These are phyloP conservation scores for Aureobasidium sp. DNA, from an alignment of 2,329 filamentous ascomycete species.

Conservation along the genomic window DNA sequence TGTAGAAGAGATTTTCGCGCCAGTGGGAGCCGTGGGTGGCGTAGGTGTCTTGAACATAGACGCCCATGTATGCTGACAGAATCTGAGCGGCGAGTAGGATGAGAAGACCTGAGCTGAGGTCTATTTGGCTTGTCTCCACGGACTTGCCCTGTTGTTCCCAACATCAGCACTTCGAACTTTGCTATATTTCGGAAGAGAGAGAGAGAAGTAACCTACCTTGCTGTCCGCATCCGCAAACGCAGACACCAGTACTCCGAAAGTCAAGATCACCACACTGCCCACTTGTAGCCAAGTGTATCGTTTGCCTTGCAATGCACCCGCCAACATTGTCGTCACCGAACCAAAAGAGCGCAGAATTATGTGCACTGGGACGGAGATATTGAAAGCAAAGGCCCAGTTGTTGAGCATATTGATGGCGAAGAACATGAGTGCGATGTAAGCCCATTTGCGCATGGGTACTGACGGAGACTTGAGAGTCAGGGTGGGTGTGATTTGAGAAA, in stretches of 20 bases:
- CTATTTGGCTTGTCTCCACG: slow-evolving; percentile 27
- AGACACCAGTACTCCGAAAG: slow-evolving; percentile 74
- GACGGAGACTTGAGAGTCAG: slow-evolving; percentile 68
- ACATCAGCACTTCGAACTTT: neutral
- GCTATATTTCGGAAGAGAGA: neutral
- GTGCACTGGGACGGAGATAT: slow-evolving; percentile 91
- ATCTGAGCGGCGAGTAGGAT: slow-evolving; percentile 84
- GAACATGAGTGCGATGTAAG: slow-evolving; percentile 82
- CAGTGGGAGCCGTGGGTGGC: slow-evolving; percentile 77
- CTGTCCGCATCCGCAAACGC: slow-evolving; percentile 82
- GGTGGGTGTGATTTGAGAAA: slow-evolving; percentile 40
- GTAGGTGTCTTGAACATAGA: slow-evolving; percentile 91
- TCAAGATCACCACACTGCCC: slow-evolving; percentile 72
- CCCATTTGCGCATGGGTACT: slow-evolving; percentile 77
- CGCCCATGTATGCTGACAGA: slow-evolving; percentile 85
- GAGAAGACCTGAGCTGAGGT: slow-evolving; percentile 61
- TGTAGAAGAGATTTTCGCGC: slow-evolving; percentile 96
- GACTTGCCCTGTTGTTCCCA: slow-evolving; percentile 18
- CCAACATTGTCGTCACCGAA: slow-evolving; percentile 88
- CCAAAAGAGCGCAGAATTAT: slow-evolving; percentile 94
- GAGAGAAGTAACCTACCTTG: slow-evolving; percentile 53
- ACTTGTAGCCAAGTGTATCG: slow-evolving; percentile 74
- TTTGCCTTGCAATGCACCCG: slow-evolving; percentile 82
- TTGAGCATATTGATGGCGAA: slow-evolving; percentile 92
- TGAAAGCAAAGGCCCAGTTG: slow-evolving; percentile 95